Evolutionary conservation across 345 rosid species (phyloP).

Genomic region (Xanthoceras sorbifolium): DNA sequence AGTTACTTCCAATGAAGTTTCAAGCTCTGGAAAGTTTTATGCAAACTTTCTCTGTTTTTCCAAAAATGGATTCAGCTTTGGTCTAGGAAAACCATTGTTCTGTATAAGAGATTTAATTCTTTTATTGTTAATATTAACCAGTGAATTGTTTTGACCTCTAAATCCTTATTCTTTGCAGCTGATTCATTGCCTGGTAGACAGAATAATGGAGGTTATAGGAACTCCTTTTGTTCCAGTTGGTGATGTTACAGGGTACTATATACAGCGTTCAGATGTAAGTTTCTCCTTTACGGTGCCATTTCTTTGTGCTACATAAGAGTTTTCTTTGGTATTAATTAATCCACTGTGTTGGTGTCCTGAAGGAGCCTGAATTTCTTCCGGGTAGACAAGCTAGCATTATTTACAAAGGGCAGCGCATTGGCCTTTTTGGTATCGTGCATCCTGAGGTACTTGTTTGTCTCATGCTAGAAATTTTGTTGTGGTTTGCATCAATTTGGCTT

Average conservation of each 20-base stretch:
- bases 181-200: constrained; percentile 86
- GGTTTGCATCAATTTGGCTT: background rate
- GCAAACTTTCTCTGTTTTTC: too few relatives aligned
- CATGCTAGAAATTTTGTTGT: background rate
- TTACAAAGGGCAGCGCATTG: constrained; percentile 67
- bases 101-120: background rate
- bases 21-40: too few relatives aligned
- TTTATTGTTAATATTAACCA: background rate
- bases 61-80: too few relatives aligned
- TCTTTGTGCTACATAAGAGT: constrained; percentile 2
- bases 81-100: background rate
- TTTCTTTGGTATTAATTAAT: background rate
- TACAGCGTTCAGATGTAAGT: constrained; percentile 67
- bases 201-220: constrained; percentile 87
- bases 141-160: background rate
- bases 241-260: constrained; percentile 60
- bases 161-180: constrained; percentile 46
- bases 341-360: constrained; percentile 18
- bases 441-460: constrained; percentile 57
- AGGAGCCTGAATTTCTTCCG: constrained; percentile 83
- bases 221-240: constrained; percentile 60
- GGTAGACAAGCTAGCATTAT: constrained; percentile 88
- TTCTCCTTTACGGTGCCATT: background rate
- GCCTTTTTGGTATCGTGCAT: constrained; percentile 83
- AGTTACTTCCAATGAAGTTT: too few relatives aligned